Percentiles rank a stretch among this genome's conserved stretches.
These are phyloP conservation scores for Nicotiana benthamiana DNA, from an alignment of 257 asterid genomes.

Conservation along the genomic window DNA sequence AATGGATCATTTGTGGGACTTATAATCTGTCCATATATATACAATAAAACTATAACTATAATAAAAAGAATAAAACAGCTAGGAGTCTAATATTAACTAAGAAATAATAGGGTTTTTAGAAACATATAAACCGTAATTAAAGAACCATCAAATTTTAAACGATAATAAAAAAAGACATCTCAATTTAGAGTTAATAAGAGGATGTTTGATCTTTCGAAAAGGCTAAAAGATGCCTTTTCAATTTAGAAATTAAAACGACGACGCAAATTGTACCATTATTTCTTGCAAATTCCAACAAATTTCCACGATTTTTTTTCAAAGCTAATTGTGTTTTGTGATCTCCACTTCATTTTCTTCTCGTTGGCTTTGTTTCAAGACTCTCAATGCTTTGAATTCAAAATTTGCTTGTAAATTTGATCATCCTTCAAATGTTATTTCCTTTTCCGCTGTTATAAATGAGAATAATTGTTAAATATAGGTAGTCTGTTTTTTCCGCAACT, in stretches of 20 bases:
- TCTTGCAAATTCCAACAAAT: constrained; percentile 13
- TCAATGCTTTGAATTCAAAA: not conserved
- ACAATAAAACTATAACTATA: not conserved
- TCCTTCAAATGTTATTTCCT: not conserved
- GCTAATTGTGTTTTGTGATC: constrained; percentile 3
- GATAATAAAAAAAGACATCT: not conserved
- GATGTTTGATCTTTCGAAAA: not conserved
- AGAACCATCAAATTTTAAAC: not conserved
- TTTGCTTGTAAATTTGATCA: not conserved
- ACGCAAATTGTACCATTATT: constrained; percentile 14
- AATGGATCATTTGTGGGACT: not conserved
- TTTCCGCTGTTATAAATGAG: not conserved
- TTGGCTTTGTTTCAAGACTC: not conserved
- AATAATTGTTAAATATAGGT: not conserved
- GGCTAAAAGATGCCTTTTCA: not conserved
- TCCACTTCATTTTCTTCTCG: not conserved
- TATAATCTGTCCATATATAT: not conserved
- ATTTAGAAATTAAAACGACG: constrained; percentile 4
- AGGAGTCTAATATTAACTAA: not conserved
- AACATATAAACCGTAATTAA: not conserved
- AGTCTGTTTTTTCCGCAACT: not conserved
- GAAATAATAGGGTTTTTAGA: not conserved
- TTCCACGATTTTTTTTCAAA: constrained; percentile 14
- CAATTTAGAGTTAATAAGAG: not conserved
- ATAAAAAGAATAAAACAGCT: too few species aligned